A percentile compares a stretch with the other conserved stretches of the same genome.
Conservation (phyloP, 768 basidiomycete species). For the Trametes meyenii region DNA sequence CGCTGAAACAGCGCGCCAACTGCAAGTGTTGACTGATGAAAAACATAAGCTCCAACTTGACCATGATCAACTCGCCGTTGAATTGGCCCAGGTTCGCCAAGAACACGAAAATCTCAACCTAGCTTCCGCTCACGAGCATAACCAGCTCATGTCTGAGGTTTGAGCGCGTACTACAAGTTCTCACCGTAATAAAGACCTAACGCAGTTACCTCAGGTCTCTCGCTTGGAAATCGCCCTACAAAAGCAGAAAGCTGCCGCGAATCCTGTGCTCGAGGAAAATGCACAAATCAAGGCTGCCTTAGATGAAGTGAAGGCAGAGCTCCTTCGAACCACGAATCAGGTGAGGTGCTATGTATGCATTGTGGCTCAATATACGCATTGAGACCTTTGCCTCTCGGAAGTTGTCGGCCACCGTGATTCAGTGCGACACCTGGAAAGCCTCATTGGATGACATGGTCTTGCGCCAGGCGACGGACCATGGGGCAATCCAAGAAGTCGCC, state of each 20-base stretch:
- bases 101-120: neutral
- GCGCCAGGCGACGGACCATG: slow-evolving; percentile 3
- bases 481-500: neutral
- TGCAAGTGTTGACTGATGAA: neutral
- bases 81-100: neutral
- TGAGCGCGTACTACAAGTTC: no score
- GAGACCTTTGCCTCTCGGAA: neutral
- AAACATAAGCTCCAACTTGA: neutral
- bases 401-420: slow-evolving; percentile 3
- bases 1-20: neutral
- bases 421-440: slow-evolving; percentile 14
- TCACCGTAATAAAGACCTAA: neutral
- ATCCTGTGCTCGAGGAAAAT: neutral
- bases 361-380: neutral
- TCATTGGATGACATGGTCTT: slow-evolving; percentile 1
- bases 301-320: neutral
- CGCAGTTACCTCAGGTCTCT: neutral
- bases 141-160: neutral
- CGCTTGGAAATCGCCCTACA: neutral
- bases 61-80: neutral
- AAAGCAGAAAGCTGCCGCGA: neutral
- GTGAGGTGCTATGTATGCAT: neutral
- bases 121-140: neutral
- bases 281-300: neutral
- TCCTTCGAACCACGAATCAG: neutral